These are phyloP conservation scores for Ballota nigra DNA, from an alignment of 257 asterid species.

Conservation along the genomic window DNA sequence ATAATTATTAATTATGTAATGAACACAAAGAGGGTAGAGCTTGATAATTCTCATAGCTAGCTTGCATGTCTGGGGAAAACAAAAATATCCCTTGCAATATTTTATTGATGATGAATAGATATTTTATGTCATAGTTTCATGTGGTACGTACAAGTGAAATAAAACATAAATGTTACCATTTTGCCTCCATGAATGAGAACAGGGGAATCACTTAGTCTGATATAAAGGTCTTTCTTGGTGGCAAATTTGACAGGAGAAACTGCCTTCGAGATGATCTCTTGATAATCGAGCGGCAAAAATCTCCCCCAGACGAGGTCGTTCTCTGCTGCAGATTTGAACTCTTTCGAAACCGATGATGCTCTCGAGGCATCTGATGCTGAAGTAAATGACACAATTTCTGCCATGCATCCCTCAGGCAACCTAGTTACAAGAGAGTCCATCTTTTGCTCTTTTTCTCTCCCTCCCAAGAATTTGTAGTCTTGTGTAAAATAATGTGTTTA, in stretches of 20 bases:
- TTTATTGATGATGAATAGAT: not conserved
- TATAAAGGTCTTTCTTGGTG: conserved; percentile 46
- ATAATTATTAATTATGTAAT: not conserved
- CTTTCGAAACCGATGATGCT: conserved; percentile 34
- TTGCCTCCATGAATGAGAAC: conserved; percentile 43
- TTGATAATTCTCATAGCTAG: not conserved
- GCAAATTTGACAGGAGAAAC: conserved; percentile 21
- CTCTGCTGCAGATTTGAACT: conserved; percentile 40
- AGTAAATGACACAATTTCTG: conserved; percentile 46
- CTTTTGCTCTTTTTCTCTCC: not conserved
- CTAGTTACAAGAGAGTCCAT: conserved; percentile 31
- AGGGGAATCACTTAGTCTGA: conserved; percentile 35
- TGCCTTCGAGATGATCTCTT: conserved; percentile 43
- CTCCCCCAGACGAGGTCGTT: conserved; percentile 50
- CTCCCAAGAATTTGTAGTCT: not conserved
- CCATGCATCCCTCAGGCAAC: conserved; percentile 48
- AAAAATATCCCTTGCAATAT: not conserved
- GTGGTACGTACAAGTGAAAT: not conserved
- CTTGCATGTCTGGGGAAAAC: not conserved
- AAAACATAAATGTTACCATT: conserved; percentile 33
- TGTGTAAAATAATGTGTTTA: not conserved
- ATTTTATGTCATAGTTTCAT: not conserved
- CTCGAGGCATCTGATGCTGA: conserved; percentile 47
- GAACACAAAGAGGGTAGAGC: not conserved
- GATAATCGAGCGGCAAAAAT: conserved; percentile 43